Evolutionary conservation across 2,329 filamentous ascomycete genomes (phyloP).

Genomic region (Neophaeococcomyces mojaviensis): DNA sequence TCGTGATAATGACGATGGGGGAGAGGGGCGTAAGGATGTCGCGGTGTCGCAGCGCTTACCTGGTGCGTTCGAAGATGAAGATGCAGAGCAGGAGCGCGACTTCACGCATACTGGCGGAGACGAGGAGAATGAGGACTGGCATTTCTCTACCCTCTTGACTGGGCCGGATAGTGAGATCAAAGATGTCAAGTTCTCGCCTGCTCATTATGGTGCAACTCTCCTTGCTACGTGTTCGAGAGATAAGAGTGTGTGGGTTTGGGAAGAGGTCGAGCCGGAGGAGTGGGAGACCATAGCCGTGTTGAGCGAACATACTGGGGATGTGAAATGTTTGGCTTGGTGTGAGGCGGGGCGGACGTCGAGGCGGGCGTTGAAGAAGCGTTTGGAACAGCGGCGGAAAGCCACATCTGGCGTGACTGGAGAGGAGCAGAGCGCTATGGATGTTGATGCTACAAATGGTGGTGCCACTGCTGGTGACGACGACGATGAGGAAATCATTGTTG

Average conservation of each 20-base stretch:
- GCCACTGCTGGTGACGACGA: slow-evolving; percentile 2
- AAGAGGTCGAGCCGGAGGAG: slow-evolving; percentile 85
- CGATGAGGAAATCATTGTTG: slow-evolving; percentile 15
- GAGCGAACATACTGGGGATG: slow-evolving; percentile 89
- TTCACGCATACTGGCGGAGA: slow-evolving; percentile 33
- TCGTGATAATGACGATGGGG: background rate
- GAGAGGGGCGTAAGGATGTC: slow-evolving; percentile 49
- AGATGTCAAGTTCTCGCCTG: slow-evolving; percentile 53
- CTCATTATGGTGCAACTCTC: slow-evolving; percentile 57
- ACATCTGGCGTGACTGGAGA: no score
- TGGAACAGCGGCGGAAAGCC: slow-evolving; percentile 8
- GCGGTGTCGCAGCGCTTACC: slow-evolving; percentile 36
- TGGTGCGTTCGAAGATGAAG: slow-evolving; percentile 11
- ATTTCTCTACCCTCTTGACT: slow-evolving; percentile 84
- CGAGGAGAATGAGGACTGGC: slow-evolving; percentile 74
- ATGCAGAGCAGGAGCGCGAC: slow-evolving; percentile 40
- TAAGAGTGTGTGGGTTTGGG: slow-evolving; percentile 98
- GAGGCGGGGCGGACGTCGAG: slow-evolving; percentile 43
- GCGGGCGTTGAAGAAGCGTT: slow-evolving; percentile 10
- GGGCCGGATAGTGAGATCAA: slow-evolving; percentile 97
- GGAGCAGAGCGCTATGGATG: background rate
- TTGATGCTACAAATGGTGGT: slow-evolving; percentile 34
- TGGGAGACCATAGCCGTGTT: slow-evolving; percentile 95
- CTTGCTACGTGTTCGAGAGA: slow-evolving; percentile 87
- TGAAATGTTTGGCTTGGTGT: slow-evolving; percentile 91